phyloP scores from a whole-genome alignment of 495 filamentous ascomycete species.

The Trichoderma gamsii region DNA sequence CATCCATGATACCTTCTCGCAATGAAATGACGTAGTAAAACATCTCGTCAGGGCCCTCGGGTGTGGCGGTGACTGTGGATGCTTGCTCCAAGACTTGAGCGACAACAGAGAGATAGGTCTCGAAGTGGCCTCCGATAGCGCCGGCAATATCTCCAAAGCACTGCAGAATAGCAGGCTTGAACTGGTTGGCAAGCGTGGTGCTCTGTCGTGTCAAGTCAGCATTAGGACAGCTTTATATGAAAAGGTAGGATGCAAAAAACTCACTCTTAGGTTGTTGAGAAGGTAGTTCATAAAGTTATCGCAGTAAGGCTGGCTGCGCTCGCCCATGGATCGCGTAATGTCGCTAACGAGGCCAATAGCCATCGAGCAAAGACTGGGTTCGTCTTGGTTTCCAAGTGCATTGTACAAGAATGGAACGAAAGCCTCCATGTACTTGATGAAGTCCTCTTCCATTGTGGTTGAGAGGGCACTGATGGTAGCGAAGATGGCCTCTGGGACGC shows the following conservation, averaged over 20 bases:
- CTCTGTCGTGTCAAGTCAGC: constrained; percentile 38
- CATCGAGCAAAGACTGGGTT: constrained; percentile 89
- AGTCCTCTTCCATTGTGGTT: constrained; percentile 83
- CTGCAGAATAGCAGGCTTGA: constrained; percentile 96
- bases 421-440: constrained; percentile 92
- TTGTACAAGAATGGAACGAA: constrained; percentile 88
- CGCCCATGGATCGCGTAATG: constrained; percentile 83
- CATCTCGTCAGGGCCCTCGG: constrained; percentile 79
- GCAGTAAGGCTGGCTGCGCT: constrained; percentile 86
- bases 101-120: constrained; percentile 85
- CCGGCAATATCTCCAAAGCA: constrained; percentile 97
- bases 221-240: neutral
- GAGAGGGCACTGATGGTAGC: constrained; percentile 81
- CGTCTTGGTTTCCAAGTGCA: constrained; percentile 90
- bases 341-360: constrained; percentile 96
- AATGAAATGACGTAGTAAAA: constrained; percentile 91
- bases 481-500: constrained; percentile 88
- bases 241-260: constrained; percentile 28
- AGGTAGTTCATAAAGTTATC: constrained; percentile 97
- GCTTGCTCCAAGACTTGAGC: constrained; percentile 92
- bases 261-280: constrained; percentile 78
- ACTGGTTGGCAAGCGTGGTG: constrained; percentile 78
- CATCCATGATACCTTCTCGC: constrained; percentile 97
- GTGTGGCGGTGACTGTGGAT: constrained; percentile 63
- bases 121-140: constrained; percentile 87